Evolutionary conservation across 164 flowering plant species (phyloP), one percentile per base, ranked within the genome.

Genomic region (Litsea cubeba): DNA sequence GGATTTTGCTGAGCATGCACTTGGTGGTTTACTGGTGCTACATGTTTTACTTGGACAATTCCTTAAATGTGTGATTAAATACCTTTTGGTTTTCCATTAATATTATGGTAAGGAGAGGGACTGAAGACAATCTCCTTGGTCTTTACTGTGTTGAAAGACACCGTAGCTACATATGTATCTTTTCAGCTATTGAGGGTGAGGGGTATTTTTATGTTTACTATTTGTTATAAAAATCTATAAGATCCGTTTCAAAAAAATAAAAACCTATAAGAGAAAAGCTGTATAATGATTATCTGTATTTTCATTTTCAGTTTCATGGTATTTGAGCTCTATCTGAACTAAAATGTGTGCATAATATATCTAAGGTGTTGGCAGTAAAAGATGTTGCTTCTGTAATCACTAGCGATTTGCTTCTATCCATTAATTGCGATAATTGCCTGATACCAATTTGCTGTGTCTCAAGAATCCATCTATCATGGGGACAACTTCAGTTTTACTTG

Each of bases 1-100:
- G 50, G 71, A 68, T 68, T 63, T 66, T 66, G 69, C 30, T 28
- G 46, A 26, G 26, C 46, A 51, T 46, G 50, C 49, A 20, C 46
- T 30, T 15, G 28, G 69, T 66, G 35, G 35, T 30, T 5, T 5
- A 30, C 5, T 20, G 69, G 69, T 68, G 71, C 71, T 35, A 68
- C 46, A 49, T 51, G 20, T 14, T 6, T 23, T 35, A 28, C n/a
- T n/a, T 28, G 22, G 62, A 70, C 17, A 24, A 70, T 70, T 50
- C 12, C n/a, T 8, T 49, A 23, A 54, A 6, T 3, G 28, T 49
- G 57, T 22, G 71, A 14, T 69, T 26, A 17, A 23, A 23, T 23
- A 11, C 24, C 15, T 60, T 60, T 64, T 30, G 32, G 46, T 28
- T 28, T 30, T 14, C 69, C n/a, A 3, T 54, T 14, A 54, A 20